phyloP scores from a whole-genome alignment of 139 green algal genomes.

The Gonium pectorale region DNA sequence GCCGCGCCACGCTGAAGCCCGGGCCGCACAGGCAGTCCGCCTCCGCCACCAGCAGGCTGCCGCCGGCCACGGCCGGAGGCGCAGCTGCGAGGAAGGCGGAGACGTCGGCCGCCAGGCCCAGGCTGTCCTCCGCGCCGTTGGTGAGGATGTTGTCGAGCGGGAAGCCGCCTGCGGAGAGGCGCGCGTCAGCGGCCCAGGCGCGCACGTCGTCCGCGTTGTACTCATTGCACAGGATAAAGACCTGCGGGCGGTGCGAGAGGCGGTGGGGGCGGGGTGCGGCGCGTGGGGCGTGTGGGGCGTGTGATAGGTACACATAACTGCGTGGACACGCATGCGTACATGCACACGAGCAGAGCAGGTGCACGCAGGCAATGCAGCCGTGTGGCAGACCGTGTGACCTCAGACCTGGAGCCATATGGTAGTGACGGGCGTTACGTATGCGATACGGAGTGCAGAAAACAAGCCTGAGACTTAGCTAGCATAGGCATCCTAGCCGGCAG shows the following conservation, averaged over 20 bases:
- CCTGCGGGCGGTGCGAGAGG: background rate
- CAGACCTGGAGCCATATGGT: too few relatives aligned
- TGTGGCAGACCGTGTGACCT: too few relatives aligned
- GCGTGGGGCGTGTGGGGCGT: background rate
- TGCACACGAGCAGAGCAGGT: too few relatives aligned
- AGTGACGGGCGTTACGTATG: too few relatives aligned
- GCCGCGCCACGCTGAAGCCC: slow-evolving; percentile 39
- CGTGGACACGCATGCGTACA: background rate
- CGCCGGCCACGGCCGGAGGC: background rate
- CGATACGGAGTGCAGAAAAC: too few relatives aligned
- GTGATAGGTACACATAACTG: too few relatives aligned
- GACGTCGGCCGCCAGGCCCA: slow-evolving; percentile 22
- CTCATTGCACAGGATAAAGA: slow-evolving; percentile 38
- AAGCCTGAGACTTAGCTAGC: too few relatives aligned
- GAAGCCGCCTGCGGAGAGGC: slow-evolving; percentile 23
- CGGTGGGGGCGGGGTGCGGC: background rate
- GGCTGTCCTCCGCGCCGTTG: slow-evolving; percentile 18
- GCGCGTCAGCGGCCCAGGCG: slow-evolving; percentile 15
- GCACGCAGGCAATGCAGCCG: too few relatives aligned
- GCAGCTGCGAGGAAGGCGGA: background rate
- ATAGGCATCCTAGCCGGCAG: too few relatives aligned
- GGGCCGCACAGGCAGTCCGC: slow-evolving; percentile 42
- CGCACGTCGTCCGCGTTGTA: background rate
- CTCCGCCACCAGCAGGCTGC: slow-evolving; percentile 28
- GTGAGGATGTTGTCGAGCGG: slow-evolving; percentile 11